phyloP scores from a whole-genome alignment of 2,329 filamentous ascomycete genomes.

The Pestalotiopsis sp. region DNA sequence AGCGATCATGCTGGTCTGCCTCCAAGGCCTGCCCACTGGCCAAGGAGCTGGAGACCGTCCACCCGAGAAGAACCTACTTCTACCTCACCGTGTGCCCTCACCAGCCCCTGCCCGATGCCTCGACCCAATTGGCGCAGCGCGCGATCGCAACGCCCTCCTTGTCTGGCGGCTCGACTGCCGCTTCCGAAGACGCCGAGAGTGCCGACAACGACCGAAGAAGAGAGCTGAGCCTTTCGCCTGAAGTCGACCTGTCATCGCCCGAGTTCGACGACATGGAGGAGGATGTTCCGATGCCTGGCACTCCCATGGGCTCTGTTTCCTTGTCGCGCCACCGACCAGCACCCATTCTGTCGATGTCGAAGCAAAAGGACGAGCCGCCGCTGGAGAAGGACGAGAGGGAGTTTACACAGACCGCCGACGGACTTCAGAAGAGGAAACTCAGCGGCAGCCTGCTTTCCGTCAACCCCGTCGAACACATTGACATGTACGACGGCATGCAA shows the following conservation, averaged over 20 bases:
- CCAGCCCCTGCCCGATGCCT: slow-evolving; percentile 75
- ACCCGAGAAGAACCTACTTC: slow-evolving; percentile 95
- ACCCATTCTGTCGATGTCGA: slow-evolving; percentile 50
- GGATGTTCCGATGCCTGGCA: slow-evolving; percentile 60
- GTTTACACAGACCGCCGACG: slow-evolving; percentile 93
- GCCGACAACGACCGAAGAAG: slow-evolving; percentile 66
- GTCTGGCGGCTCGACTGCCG: slow-evolving; percentile 65
- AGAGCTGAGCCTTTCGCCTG: slow-evolving; percentile 86
- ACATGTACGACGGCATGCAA: slow-evolving; percentile 45
- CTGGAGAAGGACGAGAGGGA: slow-evolving; percentile 94
- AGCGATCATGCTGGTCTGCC: slow-evolving; percentile 80
- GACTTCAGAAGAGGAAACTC: slow-evolving; percentile 70
- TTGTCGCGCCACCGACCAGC: slow-evolving; percentile 37
- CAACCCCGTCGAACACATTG: slow-evolving; percentile 37
- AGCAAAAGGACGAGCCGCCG: slow-evolving; percentile 78
- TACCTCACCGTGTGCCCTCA: slow-evolving; percentile 88
- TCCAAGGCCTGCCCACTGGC: slow-evolving; percentile 82
- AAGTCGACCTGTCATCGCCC: slow-evolving; percentile 86
- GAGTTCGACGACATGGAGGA: slow-evolving; percentile 79
- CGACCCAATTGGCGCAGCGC: slow-evolving; percentile 50
- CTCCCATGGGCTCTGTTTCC: slow-evolving; percentile 63
- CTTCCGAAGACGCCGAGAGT: slow-evolving; percentile 78
- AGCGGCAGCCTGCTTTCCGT: slow-evolving; percentile 45
- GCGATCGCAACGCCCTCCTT: slow-evolving; percentile 82
- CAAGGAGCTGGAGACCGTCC: slow-evolving; percentile 89